A percentile compares a stretch with the other conserved stretches of the same genome.
Evolutionary conservation across 1,139 yeast species (phyloP).

Genomic region (Sugiyamaella japonica): DNA sequence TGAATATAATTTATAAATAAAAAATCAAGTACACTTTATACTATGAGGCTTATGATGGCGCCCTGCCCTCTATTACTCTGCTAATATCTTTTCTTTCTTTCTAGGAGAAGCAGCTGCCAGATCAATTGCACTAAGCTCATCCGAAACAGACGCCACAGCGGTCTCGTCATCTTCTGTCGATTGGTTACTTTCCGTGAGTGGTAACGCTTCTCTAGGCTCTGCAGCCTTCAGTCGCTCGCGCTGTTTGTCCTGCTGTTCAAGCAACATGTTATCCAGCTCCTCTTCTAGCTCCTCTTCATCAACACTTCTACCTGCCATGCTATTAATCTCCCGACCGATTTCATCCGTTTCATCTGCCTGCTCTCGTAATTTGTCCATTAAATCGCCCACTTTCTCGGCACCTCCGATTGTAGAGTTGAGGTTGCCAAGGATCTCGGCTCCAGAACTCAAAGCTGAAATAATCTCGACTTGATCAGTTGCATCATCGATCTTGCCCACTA

Average conservation of each 20-base stretch:
- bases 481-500: constrained; percentile 35
- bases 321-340: constrained; percentile 35
- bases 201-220: too few species aligned
- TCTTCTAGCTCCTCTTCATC: constrained; percentile 37
- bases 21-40: neutral
- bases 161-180: neutral
- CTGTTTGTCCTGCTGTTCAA: constrained; percentile 13
- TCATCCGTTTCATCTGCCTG: constrained; percentile 38
- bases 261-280: constrained; percentile 29
- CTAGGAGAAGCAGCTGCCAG: neutral
- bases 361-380: constrained; percentile 41
- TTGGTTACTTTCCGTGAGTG: neutral
- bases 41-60: neutral
- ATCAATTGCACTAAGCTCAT: neutral
- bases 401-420: constrained; percentile 40
- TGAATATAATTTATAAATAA: neutral
- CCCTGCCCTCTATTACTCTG: neutral
- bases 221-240: constrained; percentile 1
- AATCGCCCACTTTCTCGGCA: constrained; percentile 40
- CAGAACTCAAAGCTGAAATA: constrained; percentile 36
- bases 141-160: constrained; percentile 8
- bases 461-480: constrained; percentile 34
- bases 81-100: neutral
- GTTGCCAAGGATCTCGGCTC: constrained; percentile 35
- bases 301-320: constrained; percentile 27